phyloP scores from a whole-genome alignment of 768 basidiomycete genomes.

The Russula ochroleuca region DNA sequence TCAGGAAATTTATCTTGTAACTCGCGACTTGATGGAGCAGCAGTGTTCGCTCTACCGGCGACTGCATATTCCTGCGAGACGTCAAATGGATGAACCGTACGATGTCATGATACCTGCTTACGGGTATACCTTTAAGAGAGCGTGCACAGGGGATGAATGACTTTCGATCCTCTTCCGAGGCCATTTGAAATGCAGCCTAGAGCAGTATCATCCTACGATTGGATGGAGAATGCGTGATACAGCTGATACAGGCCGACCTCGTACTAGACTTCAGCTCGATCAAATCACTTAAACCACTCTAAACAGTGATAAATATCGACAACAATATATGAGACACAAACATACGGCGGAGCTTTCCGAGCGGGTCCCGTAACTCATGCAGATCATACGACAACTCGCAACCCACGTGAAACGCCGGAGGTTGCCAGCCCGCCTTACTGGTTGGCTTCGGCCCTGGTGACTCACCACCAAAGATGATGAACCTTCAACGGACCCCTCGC shows the following conservation, averaged over 20 bases:
- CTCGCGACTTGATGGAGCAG: conserved; percentile 5
- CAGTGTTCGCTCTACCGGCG: too few relatives aligned
- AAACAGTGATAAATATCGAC: conserved; percentile 38
- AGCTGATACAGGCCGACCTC: too few relatives aligned
- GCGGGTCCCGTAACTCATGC: conserved; percentile 51
- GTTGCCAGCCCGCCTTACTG: conserved; percentile 26
- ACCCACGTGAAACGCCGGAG: conserved; percentile 47
- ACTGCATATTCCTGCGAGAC: conserved; percentile 29
- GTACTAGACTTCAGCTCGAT: conserved; percentile 50
- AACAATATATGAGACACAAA: conserved; percentile 23
- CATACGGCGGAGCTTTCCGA: conserved; percentile 68
- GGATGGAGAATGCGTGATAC: neutral
- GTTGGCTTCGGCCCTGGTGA: conserved; percentile 34
- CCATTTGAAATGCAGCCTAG: conserved; percentile 28
- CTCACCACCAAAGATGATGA: conserved; percentile 62
- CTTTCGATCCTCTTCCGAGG: conserved; percentile 20
- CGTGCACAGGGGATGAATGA: conserved; percentile 22
- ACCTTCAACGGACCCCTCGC: conserved; percentile 73
- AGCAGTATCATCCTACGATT: conserved; percentile 20
- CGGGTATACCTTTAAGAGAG: conserved; percentile 18
- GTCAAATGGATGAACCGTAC: neutral
- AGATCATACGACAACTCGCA: conserved; percentile 48
- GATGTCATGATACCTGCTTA: neutral
- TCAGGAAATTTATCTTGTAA: conserved; percentile 27
- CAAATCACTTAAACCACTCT: conserved; percentile 73